Evolutionary conservation across 176 grass and related monocot species (phyloP).

Genomic region (Phyllostachys edulis): DNA sequence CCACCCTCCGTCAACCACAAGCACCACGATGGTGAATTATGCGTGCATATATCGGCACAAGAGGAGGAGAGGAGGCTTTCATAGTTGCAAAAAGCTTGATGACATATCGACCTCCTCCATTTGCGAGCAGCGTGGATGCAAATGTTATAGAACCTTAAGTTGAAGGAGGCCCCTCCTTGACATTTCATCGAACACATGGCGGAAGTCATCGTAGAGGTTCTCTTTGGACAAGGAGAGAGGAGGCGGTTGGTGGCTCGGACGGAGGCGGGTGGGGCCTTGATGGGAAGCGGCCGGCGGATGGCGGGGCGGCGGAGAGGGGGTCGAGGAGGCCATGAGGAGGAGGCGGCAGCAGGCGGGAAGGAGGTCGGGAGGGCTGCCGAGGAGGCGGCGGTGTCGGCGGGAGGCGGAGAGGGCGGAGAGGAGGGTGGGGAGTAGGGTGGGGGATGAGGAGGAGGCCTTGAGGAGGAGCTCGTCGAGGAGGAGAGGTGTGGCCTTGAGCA

Average conservation of each 20-base stretch:
- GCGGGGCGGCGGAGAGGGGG: slow-evolving; percentile 43
- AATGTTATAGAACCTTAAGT: slow-evolving; percentile 70
- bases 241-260: slow-evolving; percentile 51
- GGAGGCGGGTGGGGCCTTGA: slow-evolving; percentile 36
- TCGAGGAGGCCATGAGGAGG: slow-evolving; percentile 56
- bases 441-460: slow-evolving; percentile 31
- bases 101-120: slow-evolving; percentile 58
- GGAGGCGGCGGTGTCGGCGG: slow-evolving; percentile 53
- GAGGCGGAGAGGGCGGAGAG: slow-evolving; percentile 45
- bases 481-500: slow-evolving; percentile 35
- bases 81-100: slow-evolving; percentile 60
- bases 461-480: slow-evolving; percentile 57
- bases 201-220: slow-evolving; percentile 57
- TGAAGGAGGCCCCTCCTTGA: slow-evolving; percentile 48
- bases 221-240: slow-evolving; percentile 53
- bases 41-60: slow-evolving; percentile 70
- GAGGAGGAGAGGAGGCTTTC: slow-evolving; percentile 45
- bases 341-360: slow-evolving; percentile 52
- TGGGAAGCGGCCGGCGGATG: slow-evolving; percentile 46
- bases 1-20: slow-evolving; percentile 51
- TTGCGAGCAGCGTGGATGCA: slow-evolving; percentile 80
- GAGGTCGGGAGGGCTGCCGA: too few species aligned
- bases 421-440: slow-evolving; percentile 19
- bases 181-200: slow-evolving; percentile 73
- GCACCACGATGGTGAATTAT: slow-evolving; percentile 68